Evolutionary conservation across 352 stramenopile genomes (phyloP), one percentile per base, ranked within the genome.

Genomic region (Globisporangium paddicum): DNA sequence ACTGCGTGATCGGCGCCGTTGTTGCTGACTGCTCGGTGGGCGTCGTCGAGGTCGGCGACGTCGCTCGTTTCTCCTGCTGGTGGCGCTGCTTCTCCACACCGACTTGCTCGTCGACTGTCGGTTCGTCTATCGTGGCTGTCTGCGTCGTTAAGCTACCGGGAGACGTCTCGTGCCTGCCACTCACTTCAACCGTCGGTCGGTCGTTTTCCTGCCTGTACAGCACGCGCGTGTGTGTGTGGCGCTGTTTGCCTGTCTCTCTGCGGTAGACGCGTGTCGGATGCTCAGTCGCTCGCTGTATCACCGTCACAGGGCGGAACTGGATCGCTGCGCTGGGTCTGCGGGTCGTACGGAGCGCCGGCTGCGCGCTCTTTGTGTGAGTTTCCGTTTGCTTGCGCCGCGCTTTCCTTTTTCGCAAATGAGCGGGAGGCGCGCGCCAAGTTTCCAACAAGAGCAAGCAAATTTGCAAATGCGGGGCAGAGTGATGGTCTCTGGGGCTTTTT

Each of bases 351-450:
- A 16, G 28, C 28, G 6, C 3, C 34, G 38, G 46, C 26, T 13
- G 50, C 25, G 25, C 26, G 35, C 18, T 37, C 25, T 26, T 58
- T 19, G 23, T 34, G 25, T 25, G 46, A 38, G 45, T 19, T 34
- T 37, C 32, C 21, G 13, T 54, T 23, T 62, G 65, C 50, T 46
- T 59, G 63, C 57, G 61, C 34, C 34, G 54, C 61, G 37, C 40
- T 77, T 76, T 74, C 68, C 72, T 66, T 79, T 79, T 84, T 84
- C 59, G 74, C 57, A 62, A 84, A 77, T 84, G 74, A 79, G 57
- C 51, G 52, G 47, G 55, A 46, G 49, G 58, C 55, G 60, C 50
- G 54, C 66, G 67, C 60, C 52, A 54, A 53, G 41, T 54, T 54
- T 45, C 25, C n/a, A n/a, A n/a, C n/a, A n/a, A n/a, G n/a, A n/a